Evolutionary conservation across 805 yeast species (phyloP).

Genomic region (Lipomyces chichibuensis): DNA sequence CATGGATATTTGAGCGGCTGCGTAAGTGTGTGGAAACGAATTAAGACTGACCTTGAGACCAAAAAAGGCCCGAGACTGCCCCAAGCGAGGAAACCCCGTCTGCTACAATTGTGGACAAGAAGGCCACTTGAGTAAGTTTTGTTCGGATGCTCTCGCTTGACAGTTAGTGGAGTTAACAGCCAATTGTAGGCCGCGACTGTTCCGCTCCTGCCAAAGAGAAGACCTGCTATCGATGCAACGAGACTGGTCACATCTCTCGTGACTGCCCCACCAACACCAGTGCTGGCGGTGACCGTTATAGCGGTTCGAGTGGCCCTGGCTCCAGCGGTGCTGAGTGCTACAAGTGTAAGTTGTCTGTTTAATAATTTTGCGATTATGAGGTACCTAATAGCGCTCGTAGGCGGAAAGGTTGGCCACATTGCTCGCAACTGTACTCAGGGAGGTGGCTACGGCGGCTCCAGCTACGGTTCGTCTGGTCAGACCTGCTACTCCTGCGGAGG

Average conservation of each 20-base stretch:
- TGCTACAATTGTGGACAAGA: conserved; percentile 47
- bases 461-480: conserved; percentile 84
- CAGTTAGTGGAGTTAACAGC: not conserved
- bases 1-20: not conserved
- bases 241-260: conserved; percentile 82
- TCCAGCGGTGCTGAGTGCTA: conserved; percentile 69
- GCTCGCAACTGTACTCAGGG: conserved; percentile 74
- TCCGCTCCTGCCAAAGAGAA: conserved; percentile 79
- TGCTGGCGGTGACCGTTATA: conserved; percentile 43
- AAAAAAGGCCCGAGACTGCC: conserved; percentile 44
- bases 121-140: conserved; percentile 34
- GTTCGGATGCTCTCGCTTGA: not conserved
- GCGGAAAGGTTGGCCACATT: conserved; percentile 84
- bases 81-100: conserved; percentile 45
- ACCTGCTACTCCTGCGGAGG: conserved; percentile 92
- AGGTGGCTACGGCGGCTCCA: conserved; percentile 52
- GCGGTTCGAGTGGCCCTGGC: conserved; percentile 14
- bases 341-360: conserved; percentile 55
- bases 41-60: not conserved
- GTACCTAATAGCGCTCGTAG: conserved; percentile 26
- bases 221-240: conserved; percentile 93
- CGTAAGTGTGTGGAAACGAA: not conserved
- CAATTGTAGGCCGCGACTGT: conserved; percentile 80
- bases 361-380: conserved; percentile 39
- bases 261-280: conserved; percentile 70